Base-by-base conservation (phyloP, 805 yeast species). In the Starmerella cellae region DNA sequence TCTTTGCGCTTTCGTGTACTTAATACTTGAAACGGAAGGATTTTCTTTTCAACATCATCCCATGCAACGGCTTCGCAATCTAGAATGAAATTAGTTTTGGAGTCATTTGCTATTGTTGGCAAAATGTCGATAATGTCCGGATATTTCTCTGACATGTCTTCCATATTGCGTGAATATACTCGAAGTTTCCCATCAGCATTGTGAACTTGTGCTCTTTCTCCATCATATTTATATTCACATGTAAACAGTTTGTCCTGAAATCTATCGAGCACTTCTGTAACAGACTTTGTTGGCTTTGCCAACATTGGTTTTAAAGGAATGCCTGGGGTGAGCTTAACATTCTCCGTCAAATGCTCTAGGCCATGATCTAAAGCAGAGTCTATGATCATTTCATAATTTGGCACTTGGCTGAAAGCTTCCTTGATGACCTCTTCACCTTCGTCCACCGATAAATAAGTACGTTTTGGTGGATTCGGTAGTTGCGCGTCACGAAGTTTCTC, bases 51-150 rank as follows among this genome's bases (percentile, higher is more conserved):
- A 41, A 71, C 79, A 43, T 78, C 67, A 60, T 88, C 95, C 94
- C 94, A 91, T 0, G 98, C 98, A 8, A 91, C 98, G 6, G 95
- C 95, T 62, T 91, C 98, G 63, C 95, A 82, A 59, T 91, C 98
- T 44, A 91, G 60, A 45, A 91, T 84, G 60, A 88, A 68, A 8
- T 82, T 71, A 1, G 55, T 47, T 10, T 49, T 50, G 3, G 55
- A 50, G 21, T 64, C 62, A 32, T 75, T 55, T 14, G 50, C 26
- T 45, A 79, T 75, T 31, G 77, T 79, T 35, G 73, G 71, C 17
- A 83, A 69, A 34, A 82, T 75, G 1, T 77, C 69, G 13, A 81
- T 65, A 47, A 91, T 72, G 61, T 91, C 98, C 0, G 98, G 98
- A 58, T 91, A 91, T 56, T 95, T 67, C 57, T 82, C 84, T 0